Percentiles rank a stretch among this genome's conserved stretches.
Conservation (phyloP, 805 yeast genomes). For the Starmerella riodocensis region DNA sequence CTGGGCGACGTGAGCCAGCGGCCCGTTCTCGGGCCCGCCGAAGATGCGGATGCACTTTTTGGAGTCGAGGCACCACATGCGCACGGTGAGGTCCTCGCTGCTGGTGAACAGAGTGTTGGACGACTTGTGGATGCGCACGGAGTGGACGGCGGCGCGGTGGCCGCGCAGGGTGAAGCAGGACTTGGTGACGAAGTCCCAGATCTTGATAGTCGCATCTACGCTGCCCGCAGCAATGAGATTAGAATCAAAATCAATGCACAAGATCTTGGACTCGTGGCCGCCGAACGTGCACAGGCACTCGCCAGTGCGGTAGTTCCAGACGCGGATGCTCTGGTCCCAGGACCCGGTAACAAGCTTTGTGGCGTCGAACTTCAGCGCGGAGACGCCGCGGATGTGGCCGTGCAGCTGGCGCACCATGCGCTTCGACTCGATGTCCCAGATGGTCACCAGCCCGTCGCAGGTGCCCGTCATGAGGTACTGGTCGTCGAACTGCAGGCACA, state of each 20-base stretch:
- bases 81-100: slow-evolving; percentile 79
- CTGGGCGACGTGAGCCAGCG: slow-evolving; percentile 75
- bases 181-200: slow-evolving; percentile 91
- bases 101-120: slow-evolving; percentile 74
- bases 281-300: slow-evolving; percentile 85
- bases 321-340: slow-evolving; percentile 77
- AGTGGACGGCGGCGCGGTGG: slow-evolving; percentile 82
- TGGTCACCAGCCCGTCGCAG: slow-evolving; percentile 74
- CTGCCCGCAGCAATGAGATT: slow-evolving; percentile 85
- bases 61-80: slow-evolving; percentile 86
- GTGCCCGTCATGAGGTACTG: slow-evolving; percentile 79
- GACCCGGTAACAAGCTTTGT: slow-evolving; percentile 87
- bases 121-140: slow-evolving; percentile 71
- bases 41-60: slow-evolving; percentile 69
- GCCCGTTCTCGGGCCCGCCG: slow-evolving; percentile 44
- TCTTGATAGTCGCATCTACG: slow-evolving; percentile 81
- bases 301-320: slow-evolving; percentile 94
- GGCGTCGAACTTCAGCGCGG: slow-evolving; percentile 72
- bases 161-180: slow-evolving; percentile 89
- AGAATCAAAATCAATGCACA: slow-evolving; percentile 67
- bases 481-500: slow-evolving; percentile 74
- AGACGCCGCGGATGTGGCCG: slow-evolving; percentile 85
- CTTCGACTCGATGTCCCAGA: slow-evolving; percentile 85
- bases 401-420: slow-evolving; percentile 58
- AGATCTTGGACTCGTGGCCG: slow-evolving; percentile 80